Evolutionary conservation across 495 filamentous ascomycete species (phyloP).

Genomic region (Tuber indicum): DNA sequence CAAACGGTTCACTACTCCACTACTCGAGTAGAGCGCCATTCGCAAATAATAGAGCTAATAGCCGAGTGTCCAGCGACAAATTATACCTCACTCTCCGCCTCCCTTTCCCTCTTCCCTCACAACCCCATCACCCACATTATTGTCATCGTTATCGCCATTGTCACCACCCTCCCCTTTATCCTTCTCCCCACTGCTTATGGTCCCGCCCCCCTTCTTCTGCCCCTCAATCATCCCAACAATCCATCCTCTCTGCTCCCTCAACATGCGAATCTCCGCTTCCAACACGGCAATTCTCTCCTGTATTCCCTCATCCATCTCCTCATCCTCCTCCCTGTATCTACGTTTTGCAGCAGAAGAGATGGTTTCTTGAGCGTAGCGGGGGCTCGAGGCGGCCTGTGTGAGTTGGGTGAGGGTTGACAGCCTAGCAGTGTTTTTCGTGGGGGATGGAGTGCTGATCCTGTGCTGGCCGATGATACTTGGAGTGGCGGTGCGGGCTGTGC

Average conservation of each 20-base stretch:
- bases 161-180: neutral
- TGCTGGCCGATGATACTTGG: neutral
- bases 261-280: constrained; percentile 20
- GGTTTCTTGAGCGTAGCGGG: neutral
- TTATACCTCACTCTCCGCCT: neutral
- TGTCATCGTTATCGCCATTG: neutral
- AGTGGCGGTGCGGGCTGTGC: neutral
- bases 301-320: neutral
- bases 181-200: neutral
- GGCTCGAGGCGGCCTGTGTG: neutral
- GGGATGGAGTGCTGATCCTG: neutral
- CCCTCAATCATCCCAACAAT: constrained; percentile 14
- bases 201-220: neutral
- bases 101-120: neutral
- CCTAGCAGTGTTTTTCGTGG: neutral
- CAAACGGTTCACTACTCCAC: neutral
- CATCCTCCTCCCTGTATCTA: neutral
- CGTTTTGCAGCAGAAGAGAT: neutral
- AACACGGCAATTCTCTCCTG: constrained; percentile 12
- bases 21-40: neutral
- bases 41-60: neutral
- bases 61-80: neutral
- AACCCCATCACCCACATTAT: neutral
- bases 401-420: neutral
- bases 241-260: constrained; percentile 19